Evolutionary conservation across 352 stramenopile species (phyloP), one percentile per base, ranked within the genome.

Genomic region (Phytophthora tubulina): DNA sequence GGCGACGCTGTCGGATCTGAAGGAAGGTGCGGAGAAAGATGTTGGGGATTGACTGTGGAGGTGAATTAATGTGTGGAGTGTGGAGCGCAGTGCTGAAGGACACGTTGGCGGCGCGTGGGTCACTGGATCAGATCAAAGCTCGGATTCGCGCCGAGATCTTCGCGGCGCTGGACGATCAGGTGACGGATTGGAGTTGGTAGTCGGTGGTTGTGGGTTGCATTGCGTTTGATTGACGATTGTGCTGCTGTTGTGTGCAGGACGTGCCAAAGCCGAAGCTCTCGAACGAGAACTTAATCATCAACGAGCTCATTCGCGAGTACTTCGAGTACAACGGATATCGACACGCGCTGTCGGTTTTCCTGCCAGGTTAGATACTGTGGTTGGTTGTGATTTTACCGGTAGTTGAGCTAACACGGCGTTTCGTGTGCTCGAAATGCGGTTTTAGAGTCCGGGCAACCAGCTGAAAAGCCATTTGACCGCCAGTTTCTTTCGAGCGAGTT

Each of bases 261-360:
- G 79, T 84, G 0, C 82, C 85, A 0, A 94, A 91, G 55, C 91
- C 90, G 21, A 91, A 85, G 48, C 73, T 97, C 2, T 96, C 88
- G 17, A 97, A 96, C 67, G 94, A 98, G 49, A 98, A 98, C 71
- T 78, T 98, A 45, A 73, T 98, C 49, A 96, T 98, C 61, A 98
- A 98, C 67, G 94, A 98, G 79, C 79, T 98, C 21, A 96, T 98
- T 53, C 83, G 92, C 6, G 95, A 98, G 49, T 99, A 98, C 71
- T 75, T 99, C 9, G 82, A 94, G 53, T 99, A 97, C 80, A 98
- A 98, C 60, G 90, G 91, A n/a, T 98, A 99, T 69, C 72, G 84
- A 7, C 88, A 97, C 52, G 81, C 91, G 0, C 81, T 97, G 32
- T 97, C 92, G 5, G 91, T 98, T 17, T 96, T 98, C 41, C 52